Base-by-base conservation (phyloP, 192 early-diverging fungal species). In the Pilobolus umbonatus region DNA sequence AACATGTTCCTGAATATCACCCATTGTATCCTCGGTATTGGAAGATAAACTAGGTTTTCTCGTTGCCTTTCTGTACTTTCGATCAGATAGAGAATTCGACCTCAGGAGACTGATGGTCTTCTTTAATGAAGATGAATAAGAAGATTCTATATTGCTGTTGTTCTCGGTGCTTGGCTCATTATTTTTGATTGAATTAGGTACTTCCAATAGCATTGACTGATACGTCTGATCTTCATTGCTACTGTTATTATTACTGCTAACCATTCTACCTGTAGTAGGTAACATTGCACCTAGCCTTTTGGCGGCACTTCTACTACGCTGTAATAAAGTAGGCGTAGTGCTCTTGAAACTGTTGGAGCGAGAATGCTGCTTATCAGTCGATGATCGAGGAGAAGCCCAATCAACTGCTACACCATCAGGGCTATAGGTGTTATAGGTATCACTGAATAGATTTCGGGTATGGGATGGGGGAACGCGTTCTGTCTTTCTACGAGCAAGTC, bases 281-380 rank as follows among this genome's bases (percentile, higher is more conserved):
- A 63, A 35, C 61, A 63, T 55, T 17, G 61, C 49, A 26, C 61
- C 61, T 0, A 63, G 28, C 24, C 35, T 54, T 34, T 55, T 63
- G 26, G 49, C 61, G 0, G 61, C 61, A 19, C 52, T 63, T 28
- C 51, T 55, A 28, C 61, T 63, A 22, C 52, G 19, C 24, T 63
- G 50, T 31, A 40, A 31, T 28, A 63, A 44, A n/a, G 32, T 62
- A 35, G 30, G 52, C 6, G 60, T 43, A 51, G 49, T 29, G 5
- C 29, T 15, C 19, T 42, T 42, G 14, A 32, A 17, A 34, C 29
- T 51, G 29, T 19, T 51, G 25, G 49, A 54, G 17, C 51, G 34
- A 25, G 24, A 47, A 42, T 12, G 39, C 4, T 12, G 0, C 14
- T n/a, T 4, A 2, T 0, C 15, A 4, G 36, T 54, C 34, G 17